Percentiles rank a stretch among this genome's conserved stretches.
These are phyloP conservation scores for Rhodofomes roseus DNA, from an alignment of 1,284 basidiomycete genomes.

Conservation along the genomic window DNA sequence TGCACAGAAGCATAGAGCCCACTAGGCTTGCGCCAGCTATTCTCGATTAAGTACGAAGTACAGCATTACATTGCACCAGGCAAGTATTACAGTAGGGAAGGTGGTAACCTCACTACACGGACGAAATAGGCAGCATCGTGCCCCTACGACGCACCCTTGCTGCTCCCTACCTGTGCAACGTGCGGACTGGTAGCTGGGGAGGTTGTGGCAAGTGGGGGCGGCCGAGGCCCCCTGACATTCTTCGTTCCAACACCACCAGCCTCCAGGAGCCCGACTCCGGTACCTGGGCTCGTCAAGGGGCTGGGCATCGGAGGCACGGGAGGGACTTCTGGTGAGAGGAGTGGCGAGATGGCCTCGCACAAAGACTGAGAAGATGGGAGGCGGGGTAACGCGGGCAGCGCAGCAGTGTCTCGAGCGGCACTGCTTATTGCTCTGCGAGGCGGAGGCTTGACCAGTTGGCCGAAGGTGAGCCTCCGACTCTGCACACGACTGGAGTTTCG, in stretches of 20 bases:
- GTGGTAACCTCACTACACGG: background rate
- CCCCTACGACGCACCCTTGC: background rate
- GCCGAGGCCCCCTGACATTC: slow-evolving; percentile 5
- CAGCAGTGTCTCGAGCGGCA: background rate
- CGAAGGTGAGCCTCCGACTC: slow-evolving; percentile 8
- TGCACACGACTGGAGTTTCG: background rate
- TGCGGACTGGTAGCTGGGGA: background rate
- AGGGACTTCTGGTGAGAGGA: background rate
- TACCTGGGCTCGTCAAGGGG: background rate
- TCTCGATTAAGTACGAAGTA: background rate
- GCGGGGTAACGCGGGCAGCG: background rate
- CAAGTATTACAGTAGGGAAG: background rate
- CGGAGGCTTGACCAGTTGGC: slow-evolving; percentile 5
- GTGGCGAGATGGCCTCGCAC: background rate
- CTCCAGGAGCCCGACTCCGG: background rate
- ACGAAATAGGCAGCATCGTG: background rate
- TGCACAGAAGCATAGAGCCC: too few relatives aligned
- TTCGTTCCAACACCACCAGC: background rate
- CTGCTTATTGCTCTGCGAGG: background rate
- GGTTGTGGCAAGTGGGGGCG: background rate
- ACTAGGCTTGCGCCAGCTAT: too few relatives aligned
- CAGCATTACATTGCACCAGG: background rate
- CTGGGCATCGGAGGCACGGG: background rate
- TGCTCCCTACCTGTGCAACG: background rate
- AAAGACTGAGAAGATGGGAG: background rate